Percentiles rank a stretch among this genome's conserved stretches.
Conservation (phyloP, 129 eudicot species). For the Flaveria trinervia region DNA sequence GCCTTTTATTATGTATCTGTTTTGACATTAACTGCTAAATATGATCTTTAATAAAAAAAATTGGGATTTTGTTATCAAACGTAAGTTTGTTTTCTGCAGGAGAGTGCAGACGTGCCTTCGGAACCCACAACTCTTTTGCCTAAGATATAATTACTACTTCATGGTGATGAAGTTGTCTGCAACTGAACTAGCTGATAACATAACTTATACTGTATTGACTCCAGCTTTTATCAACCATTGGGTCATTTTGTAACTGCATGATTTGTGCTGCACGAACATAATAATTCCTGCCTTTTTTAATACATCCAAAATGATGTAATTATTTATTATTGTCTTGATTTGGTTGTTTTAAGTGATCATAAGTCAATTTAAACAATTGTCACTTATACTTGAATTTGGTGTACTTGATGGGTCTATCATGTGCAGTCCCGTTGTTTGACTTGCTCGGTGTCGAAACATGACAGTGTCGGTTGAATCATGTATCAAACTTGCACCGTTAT, state of each 20-base stretch:
- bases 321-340: slow-evolving; percentile 12
- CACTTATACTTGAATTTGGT: too few species aligned
- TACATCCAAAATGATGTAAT: slow-evolving; percentile 16
- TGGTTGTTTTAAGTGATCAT: too few species aligned
- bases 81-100: slow-evolving; percentile 42
- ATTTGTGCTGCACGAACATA: slow-evolving; percentile 15
- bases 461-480: too few species aligned
- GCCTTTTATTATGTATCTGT: background rate
- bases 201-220: slow-evolving; percentile 17
- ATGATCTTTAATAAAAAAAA: background rate
- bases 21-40: background rate
- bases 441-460: too few species aligned
- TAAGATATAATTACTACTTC: slow-evolving; percentile 41
- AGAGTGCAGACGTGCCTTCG: slow-evolving; percentile 64
- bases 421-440: too few species aligned
- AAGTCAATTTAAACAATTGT: too few species aligned
- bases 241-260: slow-evolving; percentile 23
- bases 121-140: slow-evolving; percentile 81
- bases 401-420: too few species aligned
- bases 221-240: slow-evolving; percentile 25
- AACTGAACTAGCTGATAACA: slow-evolving; percentile 28
- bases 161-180: slow-evolving; percentile 17
- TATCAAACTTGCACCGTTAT: too few species aligned
- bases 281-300: slow-evolving; percentile 24
- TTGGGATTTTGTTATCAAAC: background rate